A percentile compares a stretch with the other conserved stretches of the same genome.
These are phyloP conservation scores for Ophiostoma sp. DNA, from an alignment of 2,329 filamentous ascomycete species.

Conservation along the genomic window DNA sequence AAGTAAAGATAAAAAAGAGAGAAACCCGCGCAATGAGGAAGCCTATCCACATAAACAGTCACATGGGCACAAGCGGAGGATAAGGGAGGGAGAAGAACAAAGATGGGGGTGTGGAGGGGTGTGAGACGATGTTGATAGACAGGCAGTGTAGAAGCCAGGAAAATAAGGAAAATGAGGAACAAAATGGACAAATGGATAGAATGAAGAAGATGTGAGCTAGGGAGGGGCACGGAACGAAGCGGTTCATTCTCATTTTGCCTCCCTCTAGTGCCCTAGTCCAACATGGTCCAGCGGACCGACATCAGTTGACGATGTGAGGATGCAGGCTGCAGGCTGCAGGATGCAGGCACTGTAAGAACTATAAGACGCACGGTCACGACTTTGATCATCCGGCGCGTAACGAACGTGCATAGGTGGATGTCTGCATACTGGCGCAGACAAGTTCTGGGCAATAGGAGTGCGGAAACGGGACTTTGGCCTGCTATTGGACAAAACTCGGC, in stretches of 20 bases:
- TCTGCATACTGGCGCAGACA: constrained; percentile 38
- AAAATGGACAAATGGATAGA: not conserved
- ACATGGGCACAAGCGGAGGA: not conserved
- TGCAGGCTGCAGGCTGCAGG: not conserved
- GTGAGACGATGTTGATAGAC: not conserved
- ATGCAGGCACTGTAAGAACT: not conserved
- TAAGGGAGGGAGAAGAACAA: not conserved
- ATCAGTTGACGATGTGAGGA: not conserved
- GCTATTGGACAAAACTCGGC: constrained; percentile 38
- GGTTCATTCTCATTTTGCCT: constrained; percentile 15
- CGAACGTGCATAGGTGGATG: constrained; percentile 45
- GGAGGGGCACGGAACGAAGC: constrained; percentile 23
- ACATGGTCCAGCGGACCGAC: not conserved
- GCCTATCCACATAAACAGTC: not conserved
- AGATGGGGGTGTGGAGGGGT: not conserved
- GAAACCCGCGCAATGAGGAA: not conserved
- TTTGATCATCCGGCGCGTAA: constrained; percentile 22
- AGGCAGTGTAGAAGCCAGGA: not conserved
- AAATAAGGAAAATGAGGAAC: not conserved
- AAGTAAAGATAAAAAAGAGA: not conserved
- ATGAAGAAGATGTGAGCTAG: constrained; percentile 1
- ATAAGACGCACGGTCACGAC: not conserved
- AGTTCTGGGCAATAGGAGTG: constrained; percentile 44
- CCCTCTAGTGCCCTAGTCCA: constrained; percentile 13
- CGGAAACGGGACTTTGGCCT: constrained; percentile 35